phyloP scores from a whole-genome alignment of 352 stramenopile species.

The Pythium scleroteichum region DNA sequence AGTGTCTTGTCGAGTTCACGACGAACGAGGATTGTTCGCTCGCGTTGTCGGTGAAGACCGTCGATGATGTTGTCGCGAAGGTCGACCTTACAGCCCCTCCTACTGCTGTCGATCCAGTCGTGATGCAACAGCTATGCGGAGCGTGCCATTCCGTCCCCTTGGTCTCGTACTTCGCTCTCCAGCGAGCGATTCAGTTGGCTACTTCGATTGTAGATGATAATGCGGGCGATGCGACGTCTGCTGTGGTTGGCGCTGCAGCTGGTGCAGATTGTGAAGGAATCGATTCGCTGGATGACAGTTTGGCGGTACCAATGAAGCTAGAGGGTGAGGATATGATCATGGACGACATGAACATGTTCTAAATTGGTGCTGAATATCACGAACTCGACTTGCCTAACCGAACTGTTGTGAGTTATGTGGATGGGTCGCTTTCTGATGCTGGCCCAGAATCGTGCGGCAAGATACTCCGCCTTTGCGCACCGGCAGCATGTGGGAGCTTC shows the following conservation, averaged over 20 bases:
- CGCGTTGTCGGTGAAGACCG: slow-evolving; percentile 61
- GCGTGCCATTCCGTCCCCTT: slow-evolving; percentile 78
- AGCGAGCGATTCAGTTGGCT: slow-evolving; percentile 34
- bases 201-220: slow-evolving; percentile 6
- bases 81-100: slow-evolving; percentile 20
- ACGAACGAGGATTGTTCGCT: slow-evolving; percentile 66
- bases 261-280: slow-evolving; percentile 79
- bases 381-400: slow-evolving; percentile 1
- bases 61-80: slow-evolving; percentile 35
- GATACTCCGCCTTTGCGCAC: slow-evolving; percentile 26
- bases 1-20: slow-evolving; percentile 72
- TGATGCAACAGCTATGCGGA: slow-evolving; percentile 49
- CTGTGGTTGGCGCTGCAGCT: slow-evolving; percentile 15
- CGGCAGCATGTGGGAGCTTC: slow-evolving; percentile 50
- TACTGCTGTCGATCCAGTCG: slow-evolving; percentile 40
- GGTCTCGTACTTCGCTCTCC: slow-evolving; percentile 76
- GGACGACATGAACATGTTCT: slow-evolving; percentile 88
- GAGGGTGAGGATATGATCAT: slow-evolving; percentile 82
- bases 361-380: slow-evolving; percentile 22
- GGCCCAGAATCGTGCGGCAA: slow-evolving; percentile 9
- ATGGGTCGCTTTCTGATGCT: slow-evolving; percentile 13
- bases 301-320: slow-evolving; percentile 80
- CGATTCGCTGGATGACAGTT: slow-evolving; percentile 65
- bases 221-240: not conserved
- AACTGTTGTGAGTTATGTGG: slow-evolving; percentile 2